Base-by-base conservation (phyloP, 2,329 filamentous ascomycete genomes). In the Aphanoascus verrucosus region DNA sequence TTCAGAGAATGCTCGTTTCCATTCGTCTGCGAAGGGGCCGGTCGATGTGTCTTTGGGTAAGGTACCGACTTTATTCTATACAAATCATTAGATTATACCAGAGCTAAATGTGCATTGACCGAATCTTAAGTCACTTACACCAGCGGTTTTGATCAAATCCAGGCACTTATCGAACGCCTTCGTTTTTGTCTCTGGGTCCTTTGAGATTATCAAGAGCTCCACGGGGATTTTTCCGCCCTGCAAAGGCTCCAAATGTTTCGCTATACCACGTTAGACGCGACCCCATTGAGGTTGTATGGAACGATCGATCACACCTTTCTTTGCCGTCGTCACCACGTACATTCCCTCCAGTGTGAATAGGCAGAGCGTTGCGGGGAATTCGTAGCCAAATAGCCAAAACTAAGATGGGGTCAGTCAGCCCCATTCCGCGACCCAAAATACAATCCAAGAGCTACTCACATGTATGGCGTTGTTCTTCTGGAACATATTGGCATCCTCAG, bases 381-480 rank as follows among this genome's bases (percentile, higher is more conserved):
- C 93, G 76, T 98, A 98, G 64, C 93, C 93, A 58, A 98, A 81
- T 53, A 98, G 79, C 94, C 94, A 98, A 72, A 97, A 94, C 90
- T 96, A 69, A 56, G 60, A 57, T 44, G 46, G 37, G 31, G 23
- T 51, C 23, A 35, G 49, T n/a, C 20, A 32, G 5, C 32, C 19
- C 34, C 23, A 14, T 43, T 38, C 12, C 3, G 14, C 15, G 3
- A 17, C 20, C n/a, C 23, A 6, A 11, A 9, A 42, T 6, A 14
- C 19, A 14, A 41, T 31, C 40, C 6, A 8, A 17, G 32, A 9
- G 11, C 15, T 53, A 75, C 85, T 67, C 77, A 94, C 89, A 75
- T 97, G 93, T 72, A 96, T 85, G 19, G 93, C 89, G 70, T 95
- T 95, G 65, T 90, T 94, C 77, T 98, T 98, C 72, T 91, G 83